phyloP scores from a whole-genome alignment of 2,329 filamentous ascomycete species.

The Microsporum ferrugineum region DNA sequence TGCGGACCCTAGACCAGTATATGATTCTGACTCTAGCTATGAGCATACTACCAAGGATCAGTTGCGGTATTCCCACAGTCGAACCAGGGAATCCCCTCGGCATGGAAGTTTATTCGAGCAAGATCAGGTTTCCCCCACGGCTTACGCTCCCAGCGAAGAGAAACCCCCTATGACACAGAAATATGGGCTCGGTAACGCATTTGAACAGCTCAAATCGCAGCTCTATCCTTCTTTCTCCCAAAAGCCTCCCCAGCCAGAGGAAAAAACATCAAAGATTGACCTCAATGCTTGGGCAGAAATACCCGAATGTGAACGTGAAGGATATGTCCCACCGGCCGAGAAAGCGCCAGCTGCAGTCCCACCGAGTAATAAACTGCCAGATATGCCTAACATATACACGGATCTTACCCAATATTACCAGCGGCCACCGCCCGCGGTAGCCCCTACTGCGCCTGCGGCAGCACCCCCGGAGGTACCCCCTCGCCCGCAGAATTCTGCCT shows the following conservation, averaged over 20 bases:
- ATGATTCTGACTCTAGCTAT: constrained; percentile 17
- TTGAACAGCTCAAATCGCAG: constrained; percentile 1
- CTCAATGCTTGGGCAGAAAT: constrained; percentile 27
- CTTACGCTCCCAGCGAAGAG: not conserved
- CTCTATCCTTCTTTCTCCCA: not conserved
- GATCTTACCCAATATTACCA: not conserved
- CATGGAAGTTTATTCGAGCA: not conserved
- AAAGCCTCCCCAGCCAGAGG: not conserved
- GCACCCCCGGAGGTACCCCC: constrained; percentile 5
- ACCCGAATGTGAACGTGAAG: constrained; percentile 31
- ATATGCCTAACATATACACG: not conserved
- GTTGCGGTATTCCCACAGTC: constrained; percentile 5
- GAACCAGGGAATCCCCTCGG: constrained; percentile 8
- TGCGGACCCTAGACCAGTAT: not conserved
- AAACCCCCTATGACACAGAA: not conserved
- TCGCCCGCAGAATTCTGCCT: constrained; percentile 13
- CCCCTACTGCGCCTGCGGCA: constrained; percentile 2
- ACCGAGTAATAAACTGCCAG: not conserved
- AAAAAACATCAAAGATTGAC: not conserved
- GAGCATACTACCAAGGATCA: constrained; percentile 1
- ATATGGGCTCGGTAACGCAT: not conserved
- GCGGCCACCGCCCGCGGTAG: constrained; percentile 22
- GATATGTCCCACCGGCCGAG: constrained; percentile 29
- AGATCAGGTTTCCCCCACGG: not conserved
- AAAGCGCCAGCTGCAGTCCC: not conserved